Percentiles rank a stretch among this genome's conserved stretches.
These are phyloP conservation scores for Cantharellus cinnabarinus DNA, from an alignment of 768 basidiomycete species.

Conservation along the genomic window DNA sequence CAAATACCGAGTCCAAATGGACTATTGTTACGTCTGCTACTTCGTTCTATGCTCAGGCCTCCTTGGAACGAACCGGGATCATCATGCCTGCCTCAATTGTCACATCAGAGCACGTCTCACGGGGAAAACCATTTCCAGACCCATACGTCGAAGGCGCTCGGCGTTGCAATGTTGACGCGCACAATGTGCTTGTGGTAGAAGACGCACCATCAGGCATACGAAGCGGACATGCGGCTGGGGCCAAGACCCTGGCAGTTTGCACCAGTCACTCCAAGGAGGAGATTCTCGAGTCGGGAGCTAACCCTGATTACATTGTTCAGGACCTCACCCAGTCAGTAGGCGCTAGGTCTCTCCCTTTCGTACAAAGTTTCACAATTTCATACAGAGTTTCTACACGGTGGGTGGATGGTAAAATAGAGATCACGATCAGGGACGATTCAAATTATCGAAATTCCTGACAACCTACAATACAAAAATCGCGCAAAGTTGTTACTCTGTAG, in stretches of 20 bases:
- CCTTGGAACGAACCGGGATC: slow-evolving; percentile 41
- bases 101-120: slow-evolving; percentile 50
- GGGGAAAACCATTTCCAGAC: slow-evolving; percentile 76
- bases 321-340: slow-evolving; percentile 42
- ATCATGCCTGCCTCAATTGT: slow-evolving; percentile 38
- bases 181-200: slow-evolving; percentile 63
- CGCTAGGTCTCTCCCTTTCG: background rate
- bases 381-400: slow-evolving; percentile 1
- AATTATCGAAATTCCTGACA: too few species aligned
- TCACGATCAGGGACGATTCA: background rate
- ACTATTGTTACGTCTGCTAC: slow-evolving; percentile 80
- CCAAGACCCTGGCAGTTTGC: slow-evolving; percentile 60
- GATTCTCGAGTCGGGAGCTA: slow-evolving; percentile 32
- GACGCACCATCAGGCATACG: slow-evolving; percentile 72
- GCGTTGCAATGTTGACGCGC: slow-evolving; percentile 33
- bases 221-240: slow-evolving; percentile 56
- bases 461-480: too few species aligned
- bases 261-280: slow-evolving; percentile 47
- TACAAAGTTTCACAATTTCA: background rate
- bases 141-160: slow-evolving; percentile 68
- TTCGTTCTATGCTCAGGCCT: slow-evolving; percentile 43
- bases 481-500: too few species aligned
- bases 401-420: slow-evolving; percentile 3
- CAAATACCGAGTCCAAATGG: slow-evolving; percentile 38
- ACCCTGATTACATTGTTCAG: slow-evolving; percentile 44